Evolutionary conservation across 2,329 filamentous ascomycete species (phyloP).

Genomic region (Sarocladium oryzae): DNA sequence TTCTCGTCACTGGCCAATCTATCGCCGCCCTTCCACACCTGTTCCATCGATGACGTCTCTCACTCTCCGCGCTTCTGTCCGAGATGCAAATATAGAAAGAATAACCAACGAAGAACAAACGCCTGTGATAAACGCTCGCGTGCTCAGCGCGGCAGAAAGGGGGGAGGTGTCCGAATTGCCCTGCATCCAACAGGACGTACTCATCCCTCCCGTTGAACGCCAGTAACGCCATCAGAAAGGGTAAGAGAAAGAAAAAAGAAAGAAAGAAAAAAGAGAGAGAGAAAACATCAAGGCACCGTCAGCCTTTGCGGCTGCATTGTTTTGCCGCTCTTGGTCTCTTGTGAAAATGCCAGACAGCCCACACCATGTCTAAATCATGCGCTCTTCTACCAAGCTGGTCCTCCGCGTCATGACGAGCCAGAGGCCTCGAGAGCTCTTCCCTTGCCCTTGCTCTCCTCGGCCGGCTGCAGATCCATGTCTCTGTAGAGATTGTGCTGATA

Average conservation of each 20-base stretch:
- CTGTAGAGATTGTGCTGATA: constrained; percentile 45
- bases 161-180: neutral
- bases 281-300: neutral
- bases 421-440: neutral
- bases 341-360: neutral
- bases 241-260: no score
- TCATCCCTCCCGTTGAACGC: neutral
- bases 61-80: no score
- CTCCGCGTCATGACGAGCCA: neutral
- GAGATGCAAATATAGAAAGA: no score
- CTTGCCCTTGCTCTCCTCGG: constrained; percentile 9
- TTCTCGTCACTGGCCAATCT: no score
- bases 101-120: no score
- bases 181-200: neutral
- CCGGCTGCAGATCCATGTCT: constrained; percentile 9
- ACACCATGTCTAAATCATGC: neutral
- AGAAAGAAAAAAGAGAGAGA: no score
- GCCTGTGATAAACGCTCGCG: no score
- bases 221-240: neutral
- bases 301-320: neutral
- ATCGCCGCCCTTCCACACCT: no score
- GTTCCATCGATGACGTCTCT: no score
- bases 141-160: neutral
- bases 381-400: neutral
- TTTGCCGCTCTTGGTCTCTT: neutral